Conservation (phyloP, 2,329 filamentous ascomycete genomes). For the Fusarium newnesense region DNA sequence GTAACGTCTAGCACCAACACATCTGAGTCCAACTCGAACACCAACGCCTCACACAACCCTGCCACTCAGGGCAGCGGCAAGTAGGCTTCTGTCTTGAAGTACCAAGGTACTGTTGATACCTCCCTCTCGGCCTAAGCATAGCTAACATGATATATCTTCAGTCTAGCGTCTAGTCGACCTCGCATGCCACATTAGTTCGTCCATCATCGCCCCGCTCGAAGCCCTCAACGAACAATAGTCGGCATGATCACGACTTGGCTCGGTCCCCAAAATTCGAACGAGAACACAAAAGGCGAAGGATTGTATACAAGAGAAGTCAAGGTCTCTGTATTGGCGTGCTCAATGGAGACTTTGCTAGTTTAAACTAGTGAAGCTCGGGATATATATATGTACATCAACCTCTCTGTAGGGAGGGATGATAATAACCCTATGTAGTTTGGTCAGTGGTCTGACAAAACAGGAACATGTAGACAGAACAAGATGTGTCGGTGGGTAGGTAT, state of each 20-base stretch:
- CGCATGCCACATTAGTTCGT: rapidly evolving
- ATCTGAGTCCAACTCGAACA: rapidly evolving
- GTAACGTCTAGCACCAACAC: not conserved
- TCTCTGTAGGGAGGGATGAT: not conserved
- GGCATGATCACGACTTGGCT: rapidly evolving
- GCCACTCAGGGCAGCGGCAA: conserved; percentile 6
- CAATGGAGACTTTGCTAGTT: rapidly evolving
- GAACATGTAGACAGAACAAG: not conserved
- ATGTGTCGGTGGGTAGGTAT: conserved; percentile 1
- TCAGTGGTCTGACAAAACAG: conserved; percentile 12
- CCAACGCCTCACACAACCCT: not conserved
- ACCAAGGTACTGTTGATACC: rapidly evolving
- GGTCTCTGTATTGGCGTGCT: rapidly evolving
- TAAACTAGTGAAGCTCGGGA: not conserved
- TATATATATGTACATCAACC: not conserved
- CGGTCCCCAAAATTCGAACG: not conserved
- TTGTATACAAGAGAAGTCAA: not conserved
- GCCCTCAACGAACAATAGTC: too few species aligned
- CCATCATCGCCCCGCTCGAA: rapidly evolving
- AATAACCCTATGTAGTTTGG: not conserved
- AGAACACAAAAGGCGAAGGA: rapidly evolving
- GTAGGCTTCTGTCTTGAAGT: not conserved
- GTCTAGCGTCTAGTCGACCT: rapidly evolving
- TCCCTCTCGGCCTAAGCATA: rapidly evolving
- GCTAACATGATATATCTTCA: not conserved